Evolutionary conservation across 768 basidiomycete genomes (phyloP).

Genomic region (Mycena indigotica): DNA sequence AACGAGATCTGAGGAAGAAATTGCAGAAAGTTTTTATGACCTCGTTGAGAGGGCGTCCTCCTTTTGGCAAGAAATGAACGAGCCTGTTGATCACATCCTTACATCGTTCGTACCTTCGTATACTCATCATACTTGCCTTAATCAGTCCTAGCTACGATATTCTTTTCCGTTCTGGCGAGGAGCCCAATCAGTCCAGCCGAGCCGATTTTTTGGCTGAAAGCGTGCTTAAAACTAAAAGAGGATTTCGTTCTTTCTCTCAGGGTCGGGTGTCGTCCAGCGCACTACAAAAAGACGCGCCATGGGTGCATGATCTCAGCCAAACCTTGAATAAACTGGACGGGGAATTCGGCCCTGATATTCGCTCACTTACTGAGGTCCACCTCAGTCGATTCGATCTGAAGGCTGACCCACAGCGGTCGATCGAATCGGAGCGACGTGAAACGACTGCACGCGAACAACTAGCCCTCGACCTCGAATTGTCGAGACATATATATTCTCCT

Average conservation of each 20-base stretch:
- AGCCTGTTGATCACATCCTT: slow-evolving; percentile 53
- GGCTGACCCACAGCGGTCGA: slow-evolving; percentile 38
- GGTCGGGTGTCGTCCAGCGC: slow-evolving; percentile 45
- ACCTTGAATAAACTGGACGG: slow-evolving; percentile 47
- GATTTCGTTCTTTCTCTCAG: slow-evolving; percentile 53
- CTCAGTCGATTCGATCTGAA: slow-evolving; percentile 49
- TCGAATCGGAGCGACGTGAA: slow-evolving; percentile 48
- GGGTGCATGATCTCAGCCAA: slow-evolving; percentile 54
- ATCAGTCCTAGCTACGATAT: slow-evolving; percentile 57
- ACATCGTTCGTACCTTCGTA: slow-evolving; percentile 53
- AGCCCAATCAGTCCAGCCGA: slow-evolving; percentile 43
- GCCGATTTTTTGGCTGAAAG: slow-evolving; percentile 63
- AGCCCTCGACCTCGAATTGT: slow-evolving; percentile 62
- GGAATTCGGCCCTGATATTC: slow-evolving; percentile 37
- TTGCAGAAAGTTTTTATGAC: slow-evolving; percentile 46
- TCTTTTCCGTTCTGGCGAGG: slow-evolving; percentile 54
- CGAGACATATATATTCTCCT: slow-evolving; percentile 57
- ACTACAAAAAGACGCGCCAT: slow-evolving; percentile 46
- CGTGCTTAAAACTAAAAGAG: slow-evolving; percentile 51
- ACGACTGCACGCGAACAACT: slow-evolving; percentile 61
- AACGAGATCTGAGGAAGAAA: slow-evolving; percentile 35
- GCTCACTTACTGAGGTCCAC: slow-evolving; percentile 37
- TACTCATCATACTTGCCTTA: neutral
- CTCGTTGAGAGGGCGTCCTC: slow-evolving; percentile 54
- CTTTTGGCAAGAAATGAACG: slow-evolving; percentile 58